Evolutionary conservation across 1,284 basidiomycete species (phyloP).

Genomic region (Tylopilus sp.): DNA sequence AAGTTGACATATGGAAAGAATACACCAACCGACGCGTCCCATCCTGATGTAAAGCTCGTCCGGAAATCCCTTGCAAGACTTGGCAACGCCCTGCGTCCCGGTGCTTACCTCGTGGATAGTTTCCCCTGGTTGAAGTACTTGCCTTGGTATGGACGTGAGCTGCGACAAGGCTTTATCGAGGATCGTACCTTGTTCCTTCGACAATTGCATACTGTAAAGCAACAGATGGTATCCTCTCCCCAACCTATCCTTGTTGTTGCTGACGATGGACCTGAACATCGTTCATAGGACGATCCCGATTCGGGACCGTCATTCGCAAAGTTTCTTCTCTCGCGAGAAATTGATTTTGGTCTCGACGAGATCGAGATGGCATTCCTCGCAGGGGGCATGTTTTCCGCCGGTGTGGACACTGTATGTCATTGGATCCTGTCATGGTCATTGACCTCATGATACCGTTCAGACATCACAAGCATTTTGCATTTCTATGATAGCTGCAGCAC

Average conservation of each 20-base stretch:
- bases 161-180: slow-evolving; percentile 6
- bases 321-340: slow-evolving; percentile 6
- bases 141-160: slow-evolving; percentile 12
- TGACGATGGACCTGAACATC: neutral
- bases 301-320: slow-evolving; percentile 14
- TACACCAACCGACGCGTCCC: neutral
- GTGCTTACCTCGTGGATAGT: slow-evolving; percentile 12
- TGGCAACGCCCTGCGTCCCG: neutral
- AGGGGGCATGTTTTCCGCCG: slow-evolving; percentile 6
- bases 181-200: slow-evolving; percentile 1
- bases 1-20: slow-evolving; percentile 12
- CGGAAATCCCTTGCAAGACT: slow-evolving; percentile 1
- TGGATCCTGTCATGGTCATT: no score
- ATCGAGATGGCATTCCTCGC: slow-evolving; percentile 18
- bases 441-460: neutral
- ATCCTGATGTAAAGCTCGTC: slow-evolving; percentile 5
- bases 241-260: neutral
- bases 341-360: slow-evolving; percentile 10
- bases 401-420: slow-evolving; percentile 6
- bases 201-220: slow-evolving; percentile 7
- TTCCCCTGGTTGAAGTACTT: slow-evolving; percentile 13
- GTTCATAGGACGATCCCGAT: slow-evolving; percentile 6
- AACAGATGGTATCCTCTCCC: slow-evolving; percentile 9
- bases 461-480: slow-evolving; percentile 1
- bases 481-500: slow-evolving; percentile 6